Evolutionary conservation across 306 rosid species (phyloP), one percentile per base, ranked within the genome.

Genomic region (Chamaecrista fasciculata): DNA sequence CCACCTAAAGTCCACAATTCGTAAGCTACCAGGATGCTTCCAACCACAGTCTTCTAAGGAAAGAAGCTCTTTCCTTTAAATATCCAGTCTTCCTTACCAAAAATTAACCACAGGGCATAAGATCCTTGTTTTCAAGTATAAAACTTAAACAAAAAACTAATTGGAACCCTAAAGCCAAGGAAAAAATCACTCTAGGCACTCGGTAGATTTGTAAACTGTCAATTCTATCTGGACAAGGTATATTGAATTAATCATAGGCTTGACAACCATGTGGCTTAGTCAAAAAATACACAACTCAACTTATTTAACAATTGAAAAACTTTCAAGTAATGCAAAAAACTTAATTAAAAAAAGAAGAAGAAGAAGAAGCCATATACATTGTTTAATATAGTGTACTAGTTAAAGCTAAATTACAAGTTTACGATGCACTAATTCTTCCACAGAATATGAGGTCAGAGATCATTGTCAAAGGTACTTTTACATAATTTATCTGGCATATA

Each of bases 1-100:
- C 72, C 31, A 61, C 19, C 16, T 53, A 62, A 33, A 75, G 73
- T 56, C 53, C 61, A 62, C 76, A 69, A 21, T 33, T 29, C 73
- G 7, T 62, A 53, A 24, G 11, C 62, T 34, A 20, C 64, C 49
- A 42, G 31, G 46, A 25, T 6, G 11, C 57, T 52, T 73, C 48
- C 55, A 40, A 40, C 66, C 43, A 28, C 58, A 67, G 70, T 50
- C 71, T 77, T 26, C 58, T 48, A 24, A 61, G 29, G 6, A 19
- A 47, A 25, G 24, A 21, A 20, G 28, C 36, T 60, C 28, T 21
- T 61, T 61, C 56, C 10, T 64, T 62, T 49, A 63, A 64, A 46
- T 20, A 14, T 31, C 21, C 67, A 59, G 61, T 20, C 74, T 64
- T 55, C 77, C 69, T 5, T 58, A 72, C 74, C 62, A 72, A 4